Evolutionary conservation across 2,329 filamentous ascomycete genomes (phyloP), one percentile per base, ranked within the genome.

Genomic region (Ceratocystis eucalypticola): DNA sequence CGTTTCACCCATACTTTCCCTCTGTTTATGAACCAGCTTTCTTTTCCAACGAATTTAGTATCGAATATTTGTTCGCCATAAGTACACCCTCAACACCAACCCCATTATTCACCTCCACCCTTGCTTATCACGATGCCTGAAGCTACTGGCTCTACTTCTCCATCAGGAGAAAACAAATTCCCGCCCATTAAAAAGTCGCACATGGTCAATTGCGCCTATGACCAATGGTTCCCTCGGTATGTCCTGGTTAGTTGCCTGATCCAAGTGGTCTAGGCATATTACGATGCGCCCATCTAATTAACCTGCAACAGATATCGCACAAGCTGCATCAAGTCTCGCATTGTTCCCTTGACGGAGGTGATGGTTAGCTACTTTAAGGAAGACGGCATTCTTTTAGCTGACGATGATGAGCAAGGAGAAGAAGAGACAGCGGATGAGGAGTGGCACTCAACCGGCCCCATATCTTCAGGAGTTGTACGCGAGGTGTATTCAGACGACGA

Each of bases 151-250:
- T 41, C 61, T 28, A 20, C 61, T n/a, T 4, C 45, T 37, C 17
- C 61, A 44, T 44, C n/a, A 8, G 55, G 64, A 90, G 64, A 65
- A 17, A 33, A 61, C 20, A 84, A 84, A 22, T 97, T 99, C 73
- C 89, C 91, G 22, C 90, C 91, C 0, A 83, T 96, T 67, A 91
- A 86, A 41, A 88, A 87, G 73, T 84, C 88, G 61, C 93, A 99
- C 73, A 95, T 99, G 69, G 79, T 96, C 65, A 88, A 96, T 76
- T 99, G 93, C 77, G 95, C 94, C 53, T 96, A 95, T 75, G 89
- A 96, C 74, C 84, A 82, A 68, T 99, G 94, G 94, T 90, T 96
- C 72, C 85, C 88, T 61, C 87, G 83, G 81, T 90, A 77, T 64
- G 63, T 64, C 3, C 5, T 37, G 2, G 2, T 30, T 48, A 2